phyloP scores from a whole-genome alignment of 2,329 filamentous ascomycete genomes.

The Phoma sp. region DNA sequence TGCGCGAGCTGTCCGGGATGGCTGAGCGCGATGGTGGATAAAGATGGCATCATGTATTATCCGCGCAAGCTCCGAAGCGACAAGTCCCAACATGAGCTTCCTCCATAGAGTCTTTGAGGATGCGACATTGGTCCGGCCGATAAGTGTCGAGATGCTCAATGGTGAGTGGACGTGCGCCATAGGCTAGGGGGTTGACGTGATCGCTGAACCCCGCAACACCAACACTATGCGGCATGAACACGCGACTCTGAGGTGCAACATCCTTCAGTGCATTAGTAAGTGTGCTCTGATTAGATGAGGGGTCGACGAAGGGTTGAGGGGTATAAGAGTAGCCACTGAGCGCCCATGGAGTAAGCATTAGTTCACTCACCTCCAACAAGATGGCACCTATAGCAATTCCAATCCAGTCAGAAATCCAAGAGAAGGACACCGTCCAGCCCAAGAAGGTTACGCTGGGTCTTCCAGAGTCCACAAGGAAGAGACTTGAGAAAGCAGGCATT shows the following conservation, averaged over 20 bases:
- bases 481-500: slow-evolving; percentile 71
- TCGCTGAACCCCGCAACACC: slow-evolving; percentile 43
- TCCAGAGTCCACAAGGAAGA: slow-evolving; percentile 62
- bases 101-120: not conserved
- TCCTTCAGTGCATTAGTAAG: slow-evolving; percentile 24
- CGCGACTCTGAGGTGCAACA: slow-evolving; percentile 14
- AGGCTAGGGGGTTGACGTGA: slow-evolving; percentile 41
- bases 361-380: slow-evolving; percentile 15
- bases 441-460: slow-evolving; percentile 69
- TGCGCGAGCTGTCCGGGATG: not conserved
- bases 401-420: slow-evolving; percentile 56
- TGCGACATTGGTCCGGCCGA: slow-evolving; percentile 18
- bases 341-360: not conserved
- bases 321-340: slow-evolving; percentile 24
- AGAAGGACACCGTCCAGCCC: slow-evolving; percentile 65
- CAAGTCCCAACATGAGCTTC: not conserved
- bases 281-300: slow-evolving; percentile 10
- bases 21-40: slow-evolving; percentile 23
- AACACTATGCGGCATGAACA: slow-evolving; percentile 14
- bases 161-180: slow-evolving; percentile 40
- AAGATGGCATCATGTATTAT: slow-evolving; percentile 31
- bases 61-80: not conserved
- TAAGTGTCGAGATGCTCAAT: slow-evolving; percentile 29
- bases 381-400: slow-evolving; percentile 67
- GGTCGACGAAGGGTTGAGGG: not conserved